Base-by-base conservation (phyloP, 352 stramenopile species). In the Saprolegnia diclina region DNA sequence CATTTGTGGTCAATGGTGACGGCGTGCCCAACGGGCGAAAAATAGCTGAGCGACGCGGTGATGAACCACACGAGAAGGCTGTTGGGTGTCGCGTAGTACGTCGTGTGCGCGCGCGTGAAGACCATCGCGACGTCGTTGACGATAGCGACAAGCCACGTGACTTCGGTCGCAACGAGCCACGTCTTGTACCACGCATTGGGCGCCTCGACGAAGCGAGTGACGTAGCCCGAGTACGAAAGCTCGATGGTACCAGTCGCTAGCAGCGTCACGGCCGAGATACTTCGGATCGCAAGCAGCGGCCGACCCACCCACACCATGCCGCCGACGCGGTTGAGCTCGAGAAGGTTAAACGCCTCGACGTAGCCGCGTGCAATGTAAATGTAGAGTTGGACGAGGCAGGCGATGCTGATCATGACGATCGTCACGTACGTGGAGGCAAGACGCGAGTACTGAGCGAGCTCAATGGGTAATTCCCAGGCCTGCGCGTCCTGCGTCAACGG, bases 121-220 rank as follows among this genome's bases (percentile, higher is more conserved):
- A 56, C 61, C 19, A 67, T 16, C 0, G 19, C 61, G 5, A 67
- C 42, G 48, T 67, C 61, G 40, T 67, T 67, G 14, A 67, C 61
- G n/a, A 67, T n/a, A 0, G 44, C 19, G 1, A 56, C 61, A 45
- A 67, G 26, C 61, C 61, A 67, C 26, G 61, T 56, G 48, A 67
- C 40, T 67, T 67, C 61, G 32, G 10, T 57, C 13, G 61, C 61
- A 29, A 38, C 61, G 14, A 67, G 21, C 21, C 18, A 22, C 16
- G 48, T 67, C n/a, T 56, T 67, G 40, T 67, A 67, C 61, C 37
- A 56, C 16, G 48, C 21, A 10, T 14, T 48, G 18, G 42, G 42
- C 42, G 18, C 42, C 13, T n/a, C 42, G 42, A n/a, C 42, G 42
- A 48, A 48, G 42, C 18, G 18, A 7, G 3, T 48, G 42, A 48